Base-by-base conservation (phyloP, 495 filamentous ascomycete species). In the Aspergillus sparsus region DNA sequence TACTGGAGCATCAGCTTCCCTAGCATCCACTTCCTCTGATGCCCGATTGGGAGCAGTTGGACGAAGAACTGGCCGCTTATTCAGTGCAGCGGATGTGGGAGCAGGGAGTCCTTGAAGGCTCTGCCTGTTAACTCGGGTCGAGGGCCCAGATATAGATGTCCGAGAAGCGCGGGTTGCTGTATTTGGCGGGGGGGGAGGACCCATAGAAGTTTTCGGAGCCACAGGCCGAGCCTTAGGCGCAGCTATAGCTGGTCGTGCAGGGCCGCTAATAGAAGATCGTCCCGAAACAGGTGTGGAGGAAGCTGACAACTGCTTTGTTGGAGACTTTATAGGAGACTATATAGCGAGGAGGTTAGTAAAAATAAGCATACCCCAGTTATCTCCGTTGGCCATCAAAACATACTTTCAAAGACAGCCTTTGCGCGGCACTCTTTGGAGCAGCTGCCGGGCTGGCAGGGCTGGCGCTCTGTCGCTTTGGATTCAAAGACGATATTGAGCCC, bases 321-420 rank as follows among this genome's bases (percentile, higher is more conserved):
- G 90, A 5, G 88, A 91, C 66, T 90, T 91, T 0, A 83, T 86
- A 6, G 91, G 90, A 33, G 89, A 90, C 88, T 91, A 63, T 37
- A 39, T 53, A 32, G 34, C 58, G 41, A 59, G 11, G 47, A 31
- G 55, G 6, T 54, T 35, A 63, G 66, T 55, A 46, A 58, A 55
- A 21, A 49, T 44, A 7, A 61, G 51, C 16, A 47, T 16, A 16
- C 44, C 54, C 18, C 16, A 7, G 10, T 37, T 15, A 34, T 49
- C 18, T 15, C 34, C 39, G 4, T 36, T 49, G 35, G 41, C 10
- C 42, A n/a, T 31, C n/a, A 35, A 12, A 21, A 74, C 83, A 64
- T 77, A 89, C 88, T 71, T 84, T 82, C 34, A 85, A 68, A 62
- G 84, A 86, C 55, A 85, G 74, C 15, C 85, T 78, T 46, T 74